Conservation (phyloP, 176 grass and related monocot genomes). For the Oryza officinalis region DNA sequence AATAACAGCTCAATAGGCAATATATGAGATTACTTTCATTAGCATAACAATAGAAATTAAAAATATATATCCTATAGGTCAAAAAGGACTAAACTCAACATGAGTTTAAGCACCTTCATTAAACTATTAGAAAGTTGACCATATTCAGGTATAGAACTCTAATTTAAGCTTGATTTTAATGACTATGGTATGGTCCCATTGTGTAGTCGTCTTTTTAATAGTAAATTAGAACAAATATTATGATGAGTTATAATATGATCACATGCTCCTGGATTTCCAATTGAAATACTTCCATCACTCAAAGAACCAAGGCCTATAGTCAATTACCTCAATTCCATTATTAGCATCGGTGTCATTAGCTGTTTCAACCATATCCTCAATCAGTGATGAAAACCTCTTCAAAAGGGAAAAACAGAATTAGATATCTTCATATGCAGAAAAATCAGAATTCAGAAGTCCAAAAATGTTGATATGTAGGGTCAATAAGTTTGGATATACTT, state of each 20-base stretch:
- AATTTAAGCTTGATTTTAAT: neutral
- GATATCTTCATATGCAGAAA: constrained; percentile 11
- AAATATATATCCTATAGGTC: neutral
- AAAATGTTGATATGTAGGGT: neutral
- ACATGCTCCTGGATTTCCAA: neutral
- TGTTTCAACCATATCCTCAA: constrained; percentile 58
- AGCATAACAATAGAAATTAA: constrained; percentile 19
- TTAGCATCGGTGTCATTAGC: constrained; percentile 32
- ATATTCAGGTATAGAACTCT: neutral
- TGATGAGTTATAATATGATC: neutral
- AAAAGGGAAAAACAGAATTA: constrained; percentile 42
- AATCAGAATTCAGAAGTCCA: constrained; percentile 16
- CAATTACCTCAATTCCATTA: constrained; percentile 60
- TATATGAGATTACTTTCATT: constrained; percentile 7
- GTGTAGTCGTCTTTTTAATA: neutral
- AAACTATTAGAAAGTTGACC: neutral
- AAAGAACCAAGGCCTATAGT: neutral
- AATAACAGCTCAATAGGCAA: neutral
- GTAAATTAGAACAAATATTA: neutral
- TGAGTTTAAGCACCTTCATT: neutral
- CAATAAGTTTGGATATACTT: constrained; percentile 9
- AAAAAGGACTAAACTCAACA: neutral
- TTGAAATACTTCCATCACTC: neutral
- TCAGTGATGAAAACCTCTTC: constrained; percentile 68
- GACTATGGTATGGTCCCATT: neutral